Evolutionary conservation across 768 basidiomycete species (phyloP), one percentile per base, ranked within the genome.

Genomic region (Termitomyces sp.): DNA sequence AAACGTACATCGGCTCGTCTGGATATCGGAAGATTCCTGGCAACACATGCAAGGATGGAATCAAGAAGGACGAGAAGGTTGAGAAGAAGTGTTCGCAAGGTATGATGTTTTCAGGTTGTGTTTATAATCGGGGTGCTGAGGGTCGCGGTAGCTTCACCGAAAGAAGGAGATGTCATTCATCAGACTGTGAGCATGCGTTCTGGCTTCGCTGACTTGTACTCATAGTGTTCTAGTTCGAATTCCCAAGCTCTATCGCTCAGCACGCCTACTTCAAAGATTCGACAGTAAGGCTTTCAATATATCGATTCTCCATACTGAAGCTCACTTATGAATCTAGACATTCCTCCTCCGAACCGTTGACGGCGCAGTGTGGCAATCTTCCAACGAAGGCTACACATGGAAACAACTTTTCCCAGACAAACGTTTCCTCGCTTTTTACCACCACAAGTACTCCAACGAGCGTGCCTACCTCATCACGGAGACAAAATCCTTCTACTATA

Each of bases 351-450:
- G 91, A 6, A 79, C 97, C 3, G 67, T 69, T 1, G 94, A 98
- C 65, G 70, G 83, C 59, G 79, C 82, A 0, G 77, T 98, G 53
- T 98, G 93, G 93, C 94, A 98, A 73, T 97, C 94, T 1, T 84
- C 83, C 64, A 98, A 94, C 67, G 95, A 99, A 70, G 97, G 96
- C 1, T 94, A 92, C 70, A 85, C 85, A 0, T 99, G 96, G 95
- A 78, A 79, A 42, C 85, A 84, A 57, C 77, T 86, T 14, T 73
- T 68, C 66, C 78, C 82, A 0, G 76, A 74, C 1, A 76, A 86
- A 57, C 80, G 77, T 16, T 89, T 98, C 75, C 72, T 97, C 35
- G 85, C 80, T 0, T 89, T 98, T 71, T 89, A 89, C 64, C 90
- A 95, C 74, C 96, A 99, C 75, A 73, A 79, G 32, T 89, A 88